phyloP scores from a whole-genome alignment of 345 rosid species.

The Aurinia saxatilis region DNA sequence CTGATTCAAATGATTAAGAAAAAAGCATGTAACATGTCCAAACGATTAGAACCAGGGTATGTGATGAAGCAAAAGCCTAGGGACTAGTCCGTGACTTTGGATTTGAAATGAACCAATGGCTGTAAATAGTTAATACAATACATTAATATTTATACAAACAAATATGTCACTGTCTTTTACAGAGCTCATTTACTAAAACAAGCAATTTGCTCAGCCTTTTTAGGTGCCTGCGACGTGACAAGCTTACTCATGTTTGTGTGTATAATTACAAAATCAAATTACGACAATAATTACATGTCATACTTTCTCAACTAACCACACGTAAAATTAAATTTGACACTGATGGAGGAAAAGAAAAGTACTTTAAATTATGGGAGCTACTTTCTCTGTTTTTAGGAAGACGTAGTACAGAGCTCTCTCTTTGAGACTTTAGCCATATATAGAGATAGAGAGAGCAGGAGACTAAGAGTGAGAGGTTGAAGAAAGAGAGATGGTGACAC shows the following conservation, averaged over 20 bases:
- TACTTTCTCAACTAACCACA: conserved; percentile 3
- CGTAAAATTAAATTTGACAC: background rate
- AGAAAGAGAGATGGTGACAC: background rate
- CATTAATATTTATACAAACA: background rate
- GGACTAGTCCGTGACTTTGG: background rate
- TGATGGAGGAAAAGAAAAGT: too few species aligned
- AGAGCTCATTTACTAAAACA: conserved; percentile 15
- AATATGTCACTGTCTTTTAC: background rate
- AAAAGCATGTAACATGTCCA: too few species aligned
- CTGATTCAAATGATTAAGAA: too few species aligned
- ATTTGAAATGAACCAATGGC: too few species aligned
- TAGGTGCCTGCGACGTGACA: conserved; percentile 12
- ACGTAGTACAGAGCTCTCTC: background rate
- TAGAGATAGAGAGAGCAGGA: background rate
- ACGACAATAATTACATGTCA: background rate
- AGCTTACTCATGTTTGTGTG: background rate
- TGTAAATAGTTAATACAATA: too few species aligned
- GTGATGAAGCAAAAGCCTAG: background rate
- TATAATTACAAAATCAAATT: background rate
- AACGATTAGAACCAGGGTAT: background rate
- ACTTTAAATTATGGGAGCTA: background rate
- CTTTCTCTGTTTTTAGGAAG: background rate
- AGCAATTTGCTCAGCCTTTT: conserved; percentile 19
- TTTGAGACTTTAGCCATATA: background rate
- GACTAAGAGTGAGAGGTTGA: background rate